Base-by-base conservation (phyloP, 1,284 basidiomycete species). In the Leucoagaricus sp. region DNA sequence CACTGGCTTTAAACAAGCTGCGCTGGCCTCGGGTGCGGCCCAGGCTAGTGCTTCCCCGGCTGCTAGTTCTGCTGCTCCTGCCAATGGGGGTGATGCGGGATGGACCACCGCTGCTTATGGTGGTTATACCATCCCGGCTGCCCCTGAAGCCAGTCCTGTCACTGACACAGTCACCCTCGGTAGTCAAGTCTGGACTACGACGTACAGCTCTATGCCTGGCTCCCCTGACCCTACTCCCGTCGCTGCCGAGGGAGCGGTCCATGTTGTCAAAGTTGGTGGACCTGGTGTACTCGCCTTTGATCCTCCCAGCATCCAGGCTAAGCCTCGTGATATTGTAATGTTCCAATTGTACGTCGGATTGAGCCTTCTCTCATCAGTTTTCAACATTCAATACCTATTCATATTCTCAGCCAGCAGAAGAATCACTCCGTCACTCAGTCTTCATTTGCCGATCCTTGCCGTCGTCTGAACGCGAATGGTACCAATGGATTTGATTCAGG, bases 391-490 rank as follows among this genome's bases (percentile, higher is more conserved):
- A 34, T 31, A 53, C 55, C 38, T 58, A 45, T 44, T 17, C 13
- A 55, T 33, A 28, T 40, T 44, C 48, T 40, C 49, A 82, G 81
- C 77, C 77, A 77, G 59, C 72, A 76, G 65, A 85, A 84, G 74
- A 86, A 86, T 69, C 84, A 87, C 71, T 83, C 83, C n/a, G 81
- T 82, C 40, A 86, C 85, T n/a, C 84, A 86, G 67, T 84, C 84
- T 10, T 76, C 80, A 12, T 87, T 87, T 65, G 79, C 73, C 44
- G 76, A 76, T 50, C 85, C 86, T 38, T 88, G 86, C 71, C 67
- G 72, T 52, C 74, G 73, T 55, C 65, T 80, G 57, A 72, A 72
- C 53, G 65, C 65, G 15, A 74, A 73, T 40, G 75, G 73, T 34
- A 72, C 67, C 50, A 69, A 68, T 48, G 74, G 79, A 21, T 80